phyloP scores from a whole-genome alignment of 169 alveolate genomes.

The Plasmodium gonderi region DNA sequence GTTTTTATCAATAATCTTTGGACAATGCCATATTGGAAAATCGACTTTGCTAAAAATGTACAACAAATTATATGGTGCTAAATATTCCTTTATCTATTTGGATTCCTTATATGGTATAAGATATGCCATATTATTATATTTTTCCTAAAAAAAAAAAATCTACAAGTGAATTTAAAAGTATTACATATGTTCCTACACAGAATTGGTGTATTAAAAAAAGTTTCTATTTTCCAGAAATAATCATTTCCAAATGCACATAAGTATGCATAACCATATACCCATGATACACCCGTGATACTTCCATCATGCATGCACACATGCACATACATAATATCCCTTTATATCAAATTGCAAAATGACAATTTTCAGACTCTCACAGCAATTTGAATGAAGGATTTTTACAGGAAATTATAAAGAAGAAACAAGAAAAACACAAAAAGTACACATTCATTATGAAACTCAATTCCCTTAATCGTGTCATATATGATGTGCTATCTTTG shows the following conservation, averaged over 20 bases:
- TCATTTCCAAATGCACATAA: neutral
- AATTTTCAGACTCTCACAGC: conserved; percentile 16
- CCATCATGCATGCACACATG: neutral
- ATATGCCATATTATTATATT: neutral
- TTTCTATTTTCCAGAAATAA: neutral
- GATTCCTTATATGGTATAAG: conserved; percentile 54
- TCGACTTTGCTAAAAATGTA: conserved; percentile 56
- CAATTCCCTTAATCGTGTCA: conserved; percentile 25
- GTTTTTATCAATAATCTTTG: conserved; percentile 27
- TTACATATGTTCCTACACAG: neutral
- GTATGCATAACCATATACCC: neutral
- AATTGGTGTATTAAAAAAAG: neutral
- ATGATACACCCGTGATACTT: neutral
- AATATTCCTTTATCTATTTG: conserved; percentile 39
- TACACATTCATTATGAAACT: conserved; percentile 61
- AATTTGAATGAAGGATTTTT: conserved; percentile 30
- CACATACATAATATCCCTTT: neutral
- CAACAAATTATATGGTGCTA: conserved; percentile 23
- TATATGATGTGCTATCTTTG: conserved; percentile 26
- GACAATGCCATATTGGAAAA: conserved; percentile 40
- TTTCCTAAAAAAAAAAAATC: too few species aligned
- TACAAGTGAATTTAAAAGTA: too few species aligned
- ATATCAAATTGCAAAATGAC: neutral
- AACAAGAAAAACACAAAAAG: conserved; percentile 15
- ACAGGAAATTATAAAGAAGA: conserved; percentile 42